Conservation (phyloP, 306 rosid species). For the Canavalia ensiformis region DNA sequence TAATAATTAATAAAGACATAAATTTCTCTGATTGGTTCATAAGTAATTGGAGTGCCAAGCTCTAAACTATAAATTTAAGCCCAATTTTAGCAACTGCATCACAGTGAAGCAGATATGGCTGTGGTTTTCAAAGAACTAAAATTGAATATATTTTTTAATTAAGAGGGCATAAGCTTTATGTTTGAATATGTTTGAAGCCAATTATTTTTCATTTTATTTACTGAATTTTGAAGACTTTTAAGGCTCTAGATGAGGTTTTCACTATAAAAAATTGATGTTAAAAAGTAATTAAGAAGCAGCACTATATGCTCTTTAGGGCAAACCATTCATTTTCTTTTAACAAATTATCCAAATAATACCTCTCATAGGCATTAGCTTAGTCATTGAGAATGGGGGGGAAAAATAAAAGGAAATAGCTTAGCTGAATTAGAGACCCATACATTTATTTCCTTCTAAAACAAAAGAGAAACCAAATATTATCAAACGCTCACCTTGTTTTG, state of each 20-base stretch:
- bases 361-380: background rate
- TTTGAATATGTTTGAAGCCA: slow-evolving; percentile 12
- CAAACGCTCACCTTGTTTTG: slow-evolving; percentile 76
- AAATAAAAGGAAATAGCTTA: background rate
- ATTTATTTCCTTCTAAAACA: slow-evolving; percentile 31
- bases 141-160: background rate
- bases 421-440: slow-evolving; percentile 12
- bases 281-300: too few relatives aligned
- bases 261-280: background rate
- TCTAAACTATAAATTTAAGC: slow-evolving; percentile 31
- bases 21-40: slow-evolving; percentile 17
- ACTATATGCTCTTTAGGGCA: slow-evolving; percentile 8
- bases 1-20: slow-evolving; percentile 30
- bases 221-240: background rate
- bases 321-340: background rate
- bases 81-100: slow-evolving; percentile 27
- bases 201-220: slow-evolving; percentile 14
- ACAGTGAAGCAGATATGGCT: slow-evolving; percentile 22
- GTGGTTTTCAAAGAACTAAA: slow-evolving; percentile 21
- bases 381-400: slow-evolving; percentile 22
- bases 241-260: background rate
- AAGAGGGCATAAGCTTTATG: slow-evolving; percentile 12
- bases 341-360: background rate
- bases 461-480: slow-evolving; percentile 35
- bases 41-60: slow-evolving; percentile 37